Evolutionary conservation across 148 eudicot species (phyloP), one percentile per base, ranked within the genome.

Genomic region (Vaccinium macrocarpon): DNA sequence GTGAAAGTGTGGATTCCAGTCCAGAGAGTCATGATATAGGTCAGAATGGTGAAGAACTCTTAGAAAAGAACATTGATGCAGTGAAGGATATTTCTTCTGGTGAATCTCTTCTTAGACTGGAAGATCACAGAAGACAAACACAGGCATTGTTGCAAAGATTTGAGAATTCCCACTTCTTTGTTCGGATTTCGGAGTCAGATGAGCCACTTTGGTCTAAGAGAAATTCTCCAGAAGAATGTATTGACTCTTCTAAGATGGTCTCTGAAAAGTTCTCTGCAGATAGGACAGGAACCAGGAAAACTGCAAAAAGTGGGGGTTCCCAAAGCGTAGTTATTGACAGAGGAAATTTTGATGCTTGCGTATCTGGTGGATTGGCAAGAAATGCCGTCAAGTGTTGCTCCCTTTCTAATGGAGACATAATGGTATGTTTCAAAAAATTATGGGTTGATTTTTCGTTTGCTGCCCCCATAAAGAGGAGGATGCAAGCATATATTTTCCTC

Each of bases 311-410:
- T 38, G 75, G 81, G 84, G 81, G 83, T 72, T 84, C 92, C 52
- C 84, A 89, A 53, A 95, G 84, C 87, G 91, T 91, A 16, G 79
- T 92, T 55, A 88, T 92, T 87, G 98, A 95, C 90, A 90, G 85
- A 84, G 95, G 95, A 88, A 89, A 87, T 81, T 90, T 88, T 88
- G 90, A 94, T 91, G 88, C 94, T 82, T 91, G 87, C 29, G 91
- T 91, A 79, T 95, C 97, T 81, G 96, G 99, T 52, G 99, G 99
- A 82, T 88, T 95, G 83, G 99, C 97, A 8, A 93, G 99, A 91
- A 92, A 91, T 86, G 90, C 91, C 57, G 90, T 92, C 48, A 90
- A 90, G 85, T 97, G 97, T 87, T 88, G 87, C 86, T 90, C 99
- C 74, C 99, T 97, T 80, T 52, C 90, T 72, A 97, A 93, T 91